Conservation (phyloP, 2,329 filamentous ascomycete genomes). For the Aspergillus spinulosporus region DNA sequence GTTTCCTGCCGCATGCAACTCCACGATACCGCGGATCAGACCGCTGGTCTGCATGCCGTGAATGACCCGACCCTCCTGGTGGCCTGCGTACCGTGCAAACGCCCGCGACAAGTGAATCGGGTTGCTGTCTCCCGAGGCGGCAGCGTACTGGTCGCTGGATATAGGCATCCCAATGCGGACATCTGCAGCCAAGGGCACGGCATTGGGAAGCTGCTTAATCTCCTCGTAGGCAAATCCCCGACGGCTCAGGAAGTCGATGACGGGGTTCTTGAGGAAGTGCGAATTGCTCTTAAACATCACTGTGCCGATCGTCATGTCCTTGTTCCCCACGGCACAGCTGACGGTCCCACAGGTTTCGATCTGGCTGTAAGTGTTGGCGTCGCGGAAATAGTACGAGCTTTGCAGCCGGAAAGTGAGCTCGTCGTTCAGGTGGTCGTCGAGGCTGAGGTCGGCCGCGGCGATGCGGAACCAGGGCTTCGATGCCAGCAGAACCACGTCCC, state of each 20-base stretch:
- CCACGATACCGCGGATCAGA: conserved; percentile 90
- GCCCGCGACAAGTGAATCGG: conserved; percentile 94
- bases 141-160: conserved; percentile 92
- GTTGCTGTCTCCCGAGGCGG: conserved; percentile 94
- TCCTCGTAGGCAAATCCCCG: conserved; percentile 77
- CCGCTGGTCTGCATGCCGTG: conserved; percentile 99
- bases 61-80: conserved; percentile 92
- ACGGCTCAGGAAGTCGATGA: conserved; percentile 19
- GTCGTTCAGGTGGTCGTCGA: too few species aligned
- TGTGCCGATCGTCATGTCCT: not conserved
- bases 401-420: too few species aligned
- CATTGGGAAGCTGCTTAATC: conserved; percentile 49
- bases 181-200: conserved; percentile 52
- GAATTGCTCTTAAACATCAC: not conserved
- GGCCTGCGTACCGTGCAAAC: conserved; percentile 87
- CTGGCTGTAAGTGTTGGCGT: too few species aligned
- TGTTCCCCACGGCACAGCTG: conserved; percentile 78
- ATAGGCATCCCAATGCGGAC: conserved; percentile 85
- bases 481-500: too few species aligned
- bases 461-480: too few species aligned
- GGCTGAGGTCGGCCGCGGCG: too few species aligned
- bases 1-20: conserved; percentile 83
- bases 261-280: conserved; percentile 17
- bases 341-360: conserved; percentile 47
- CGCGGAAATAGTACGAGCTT: too few species aligned